Conservation (phyloP, 768 basidiomycete genomes). For the Termitomyces titanicus region DNA sequence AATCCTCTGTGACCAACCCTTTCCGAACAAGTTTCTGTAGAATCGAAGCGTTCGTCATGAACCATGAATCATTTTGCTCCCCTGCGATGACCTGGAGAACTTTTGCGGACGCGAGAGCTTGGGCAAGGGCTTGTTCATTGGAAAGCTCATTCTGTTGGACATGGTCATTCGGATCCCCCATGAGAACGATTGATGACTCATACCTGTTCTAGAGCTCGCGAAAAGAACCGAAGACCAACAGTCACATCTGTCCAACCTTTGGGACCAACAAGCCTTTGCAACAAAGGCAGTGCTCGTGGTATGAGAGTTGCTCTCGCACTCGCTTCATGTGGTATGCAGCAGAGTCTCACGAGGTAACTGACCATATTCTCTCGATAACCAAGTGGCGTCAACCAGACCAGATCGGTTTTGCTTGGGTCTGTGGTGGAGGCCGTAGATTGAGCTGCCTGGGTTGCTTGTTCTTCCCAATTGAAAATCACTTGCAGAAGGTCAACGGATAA, state of each 20-base stretch:
- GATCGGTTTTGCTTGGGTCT: slow-evolving; percentile 22
- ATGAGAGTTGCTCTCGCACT: slow-evolving; percentile 44
- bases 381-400: slow-evolving; percentile 71
- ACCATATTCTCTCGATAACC: slow-evolving; percentile 87
- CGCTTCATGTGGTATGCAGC: slow-evolving; percentile 64
- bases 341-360: slow-evolving; percentile 91
- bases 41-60: slow-evolving; percentile 59
- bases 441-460: slow-evolving; percentile 43
- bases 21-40: slow-evolving; percentile 86
- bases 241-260: slow-evolving; percentile 90
- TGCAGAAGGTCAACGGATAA: slow-evolving; percentile 90
- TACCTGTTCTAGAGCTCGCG: slow-evolving; percentile 79
- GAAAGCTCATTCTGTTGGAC: slow-evolving; percentile 63
- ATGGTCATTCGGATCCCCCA: neutral
- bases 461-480: slow-evolving; percentile 93
- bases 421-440: slow-evolving; percentile 10
- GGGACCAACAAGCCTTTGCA: slow-evolving; percentile 78
- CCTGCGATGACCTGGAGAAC: slow-evolving; percentile 84
- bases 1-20: slow-evolving; percentile 79
- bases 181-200: slow-evolving; percentile 16
- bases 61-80: slow-evolving; percentile 85
- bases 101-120: slow-evolving; percentile 79
- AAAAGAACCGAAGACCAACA: slow-evolving; percentile 88
- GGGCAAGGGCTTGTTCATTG: slow-evolving; percentile 56
- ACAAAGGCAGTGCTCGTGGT: slow-evolving; percentile 58